phyloP scores from a whole-genome alignment of 176 grass and related monocot genomes.

The Aegilops longissima region DNA sequence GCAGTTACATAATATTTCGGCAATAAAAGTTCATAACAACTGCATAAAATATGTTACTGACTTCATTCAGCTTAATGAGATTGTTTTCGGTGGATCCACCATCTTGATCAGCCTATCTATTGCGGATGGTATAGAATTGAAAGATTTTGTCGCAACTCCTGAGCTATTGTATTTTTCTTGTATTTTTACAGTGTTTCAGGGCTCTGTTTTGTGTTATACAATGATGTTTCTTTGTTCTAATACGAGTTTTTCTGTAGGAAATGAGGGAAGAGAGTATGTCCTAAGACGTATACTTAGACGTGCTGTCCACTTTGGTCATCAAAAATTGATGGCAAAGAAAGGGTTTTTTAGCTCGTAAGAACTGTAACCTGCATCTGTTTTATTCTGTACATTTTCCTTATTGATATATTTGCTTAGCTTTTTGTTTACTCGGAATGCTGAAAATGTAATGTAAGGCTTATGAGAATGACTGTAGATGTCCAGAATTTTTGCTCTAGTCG shows the following conservation, averaged over 20 bases:
- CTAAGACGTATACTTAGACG: constrained; percentile 91
- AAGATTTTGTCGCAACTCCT: background rate
- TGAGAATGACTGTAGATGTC: background rate
- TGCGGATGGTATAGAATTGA: background rate
- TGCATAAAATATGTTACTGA: background rate
- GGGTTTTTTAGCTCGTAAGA: constrained; percentile 90
- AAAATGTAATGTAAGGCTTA: background rate
- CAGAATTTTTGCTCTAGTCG: background rate
- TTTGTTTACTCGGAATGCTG: background rate
- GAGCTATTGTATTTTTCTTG: background rate
- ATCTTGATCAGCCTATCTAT: background rate
- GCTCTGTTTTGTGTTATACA: background rate
- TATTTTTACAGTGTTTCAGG: background rate
- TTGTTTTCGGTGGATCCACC: background rate
- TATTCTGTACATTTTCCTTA: background rate
- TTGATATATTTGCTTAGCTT: background rate
- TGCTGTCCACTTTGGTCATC: constrained; percentile 82
- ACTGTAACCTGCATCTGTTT: background rate
- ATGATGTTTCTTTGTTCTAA: background rate
- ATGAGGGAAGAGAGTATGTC: constrained; percentile 95
- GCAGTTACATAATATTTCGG: background rate
- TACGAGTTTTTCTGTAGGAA: constrained; percentile 44
- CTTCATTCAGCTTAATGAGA: background rate
- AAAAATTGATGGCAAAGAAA: constrained; percentile 69
- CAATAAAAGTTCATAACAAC: background rate